These are phyloP conservation scores for Peribolospora baueri DNA, from an alignment of 768 basidiomycete genomes.

Conservation along the genomic window DNA sequence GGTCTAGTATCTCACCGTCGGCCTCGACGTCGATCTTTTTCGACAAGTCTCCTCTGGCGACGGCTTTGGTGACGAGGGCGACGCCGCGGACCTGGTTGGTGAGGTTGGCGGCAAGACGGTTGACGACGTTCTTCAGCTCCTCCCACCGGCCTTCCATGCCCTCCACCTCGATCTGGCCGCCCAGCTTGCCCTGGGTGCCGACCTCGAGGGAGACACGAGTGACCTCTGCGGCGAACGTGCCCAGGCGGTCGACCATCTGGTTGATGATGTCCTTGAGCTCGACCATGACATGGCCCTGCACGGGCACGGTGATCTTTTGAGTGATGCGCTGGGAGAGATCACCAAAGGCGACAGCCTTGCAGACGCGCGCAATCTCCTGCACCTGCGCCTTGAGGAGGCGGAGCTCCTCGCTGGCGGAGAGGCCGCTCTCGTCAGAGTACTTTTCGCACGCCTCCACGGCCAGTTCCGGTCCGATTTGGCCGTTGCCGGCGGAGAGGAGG, in stretches of 20 bases:
- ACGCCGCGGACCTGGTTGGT: slow-evolving; percentile 16
- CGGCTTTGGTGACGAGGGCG: background rate
- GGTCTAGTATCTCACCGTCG: slow-evolving; percentile 68
- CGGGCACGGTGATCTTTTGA: slow-evolving; percentile 54
- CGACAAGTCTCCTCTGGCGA: slow-evolving; percentile 19
- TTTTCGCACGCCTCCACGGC: slow-evolving; percentile 5
- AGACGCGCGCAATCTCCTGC: slow-evolving; percentile 53
- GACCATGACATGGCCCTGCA: slow-evolving; percentile 54
- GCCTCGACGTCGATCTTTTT: slow-evolving; percentile 64
- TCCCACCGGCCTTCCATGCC: slow-evolving; percentile 27
- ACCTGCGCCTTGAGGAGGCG: slow-evolving; percentile 60
- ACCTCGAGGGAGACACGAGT: slow-evolving; percentile 40
- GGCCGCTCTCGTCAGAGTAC: slow-evolving; percentile 2
- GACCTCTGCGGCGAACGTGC: slow-evolving; percentile 49
- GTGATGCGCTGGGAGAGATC: slow-evolving; percentile 27
- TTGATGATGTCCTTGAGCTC: slow-evolving; percentile 60
- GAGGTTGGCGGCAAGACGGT: slow-evolving; percentile 13
- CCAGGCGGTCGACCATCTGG: slow-evolving; percentile 39
- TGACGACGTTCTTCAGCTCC: slow-evolving; percentile 13
- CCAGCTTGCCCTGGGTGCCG: slow-evolving; percentile 39
- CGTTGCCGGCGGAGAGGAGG: too few species aligned
- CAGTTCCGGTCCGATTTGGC: too few species aligned
- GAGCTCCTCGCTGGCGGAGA: slow-evolving; percentile 32
- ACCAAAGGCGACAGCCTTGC: slow-evolving; percentile 52
- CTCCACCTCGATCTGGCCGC: slow-evolving; percentile 21